phyloP scores from a whole-genome alignment of 768 basidiomycete species.

The Tulasnella sp. region DNA sequence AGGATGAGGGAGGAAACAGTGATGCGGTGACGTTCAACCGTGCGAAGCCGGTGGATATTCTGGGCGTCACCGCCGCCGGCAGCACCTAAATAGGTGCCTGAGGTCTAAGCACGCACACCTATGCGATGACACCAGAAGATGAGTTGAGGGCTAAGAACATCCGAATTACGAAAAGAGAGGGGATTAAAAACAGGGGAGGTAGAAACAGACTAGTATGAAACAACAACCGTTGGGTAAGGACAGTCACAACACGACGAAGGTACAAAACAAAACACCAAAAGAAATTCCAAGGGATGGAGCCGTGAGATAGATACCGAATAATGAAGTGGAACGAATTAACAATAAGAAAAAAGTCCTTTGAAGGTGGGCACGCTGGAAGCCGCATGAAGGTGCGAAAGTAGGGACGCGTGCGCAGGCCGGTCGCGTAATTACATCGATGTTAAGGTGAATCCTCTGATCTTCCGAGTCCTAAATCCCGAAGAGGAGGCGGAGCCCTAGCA shows the following conservation, averaged over 20 bases:
- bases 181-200: not conserved
- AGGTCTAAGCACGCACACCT: too few relatives aligned
- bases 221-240: not conserved
- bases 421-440: not conserved
- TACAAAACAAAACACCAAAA: not conserved
- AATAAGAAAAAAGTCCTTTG: not conserved
- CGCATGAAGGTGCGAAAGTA: not conserved
- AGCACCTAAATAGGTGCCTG: too few relatives aligned
- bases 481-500: not conserved
- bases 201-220: not conserved
- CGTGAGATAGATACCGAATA: conserved; percentile 1
- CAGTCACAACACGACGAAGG: not conserved
- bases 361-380: not conserved
- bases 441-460: not conserved
- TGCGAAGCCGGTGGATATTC: conserved; percentile 1
- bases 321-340: not conserved
- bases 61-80: not conserved
- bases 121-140: too few relatives aligned
- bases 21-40: not conserved
- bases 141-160: not conserved
- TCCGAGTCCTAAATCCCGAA: not conserved
- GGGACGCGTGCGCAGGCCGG: not conserved
- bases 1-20: not conserved
- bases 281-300: not conserved
- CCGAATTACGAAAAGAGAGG: not conserved